phyloP scores from a whole-genome alignment of 2,329 filamentous ascomycete species.

The Conoideocrella luteorostrata region DNA sequence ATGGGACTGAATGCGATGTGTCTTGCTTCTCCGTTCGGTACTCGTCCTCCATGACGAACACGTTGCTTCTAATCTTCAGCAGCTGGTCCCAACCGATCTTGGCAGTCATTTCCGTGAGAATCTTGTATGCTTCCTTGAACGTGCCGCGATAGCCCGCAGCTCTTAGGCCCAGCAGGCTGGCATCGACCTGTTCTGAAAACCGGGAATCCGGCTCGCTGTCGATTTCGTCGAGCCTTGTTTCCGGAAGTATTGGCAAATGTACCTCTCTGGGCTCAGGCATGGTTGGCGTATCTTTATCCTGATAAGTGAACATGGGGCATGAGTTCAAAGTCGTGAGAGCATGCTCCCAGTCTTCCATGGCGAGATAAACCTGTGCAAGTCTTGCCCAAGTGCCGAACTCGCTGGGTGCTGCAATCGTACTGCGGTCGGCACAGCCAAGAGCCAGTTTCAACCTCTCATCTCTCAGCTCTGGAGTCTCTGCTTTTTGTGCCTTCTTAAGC shows the following conservation, averaged over 20 bases:
- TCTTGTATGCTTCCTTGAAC: constrained; percentile 88
- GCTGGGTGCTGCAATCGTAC: constrained; percentile 89
- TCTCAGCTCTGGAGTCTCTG: constrained; percentile 47
- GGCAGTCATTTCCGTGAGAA: constrained; percentile 90
- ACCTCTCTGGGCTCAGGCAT: constrained; percentile 92
- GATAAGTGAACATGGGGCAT: constrained; percentile 99
- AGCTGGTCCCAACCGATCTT: constrained; percentile 98
- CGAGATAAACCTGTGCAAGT: constrained; percentile 87
- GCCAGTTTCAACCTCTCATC: constrained; percentile 75
- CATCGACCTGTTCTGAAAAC: constrained; percentile 79
- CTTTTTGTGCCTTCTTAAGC: constrained; percentile 67
- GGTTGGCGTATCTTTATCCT: constrained; percentile 91
- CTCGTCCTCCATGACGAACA: constrained; percentile 99
- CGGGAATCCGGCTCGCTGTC: constrained; percentile 82
- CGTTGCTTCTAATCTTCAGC: constrained; percentile 87
- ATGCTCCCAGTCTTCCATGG: constrained; percentile 93
- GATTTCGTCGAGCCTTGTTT: constrained; percentile 91
- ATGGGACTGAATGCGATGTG: constrained; percentile 36
- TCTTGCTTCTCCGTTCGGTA: constrained; percentile 84
- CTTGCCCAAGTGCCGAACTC: constrained; percentile 97
- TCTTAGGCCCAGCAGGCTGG: constrained; percentile 76
- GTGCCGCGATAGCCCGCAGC: constrained; percentile 90
- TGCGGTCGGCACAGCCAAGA: constrained; percentile 86
- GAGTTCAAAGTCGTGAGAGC: constrained; percentile 94
- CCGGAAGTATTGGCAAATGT: constrained; percentile 76